phyloP scores from a whole-genome alignment of 2,329 filamentous ascomycete species.

The Colletotrichum sansevieriae region DNA sequence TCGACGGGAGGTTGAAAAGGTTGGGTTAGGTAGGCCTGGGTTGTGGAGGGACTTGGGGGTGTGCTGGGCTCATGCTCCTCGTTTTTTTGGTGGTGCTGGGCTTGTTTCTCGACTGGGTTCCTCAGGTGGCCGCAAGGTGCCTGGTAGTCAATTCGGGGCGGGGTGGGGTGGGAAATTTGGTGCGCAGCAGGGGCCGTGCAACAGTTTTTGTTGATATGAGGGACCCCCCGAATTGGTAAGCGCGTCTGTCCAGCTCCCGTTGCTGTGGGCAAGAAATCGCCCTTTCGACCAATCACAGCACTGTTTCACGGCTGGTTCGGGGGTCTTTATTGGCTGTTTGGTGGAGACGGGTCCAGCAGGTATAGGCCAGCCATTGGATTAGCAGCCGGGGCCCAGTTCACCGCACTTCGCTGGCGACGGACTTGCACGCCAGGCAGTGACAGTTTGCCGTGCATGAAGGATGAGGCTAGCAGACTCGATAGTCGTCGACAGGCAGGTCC shows the following conservation, averaged over 20 bases:
- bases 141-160: not conserved
- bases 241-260: constrained; percentile 38
- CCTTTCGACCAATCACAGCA: constrained; percentile 21
- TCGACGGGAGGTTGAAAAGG: constrained; percentile 41
- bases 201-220: constrained; percentile 42
- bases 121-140: constrained; percentile 24
- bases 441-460: constrained; percentile 16
- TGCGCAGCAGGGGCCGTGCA: constrained; percentile 40
- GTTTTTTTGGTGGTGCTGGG: constrained; percentile 20
- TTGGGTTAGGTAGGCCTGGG: constrained; percentile 30
- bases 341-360: constrained; percentile 28
- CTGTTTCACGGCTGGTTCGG: not conserved
- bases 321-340: constrained; percentile 27
- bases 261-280: constrained; percentile 7
- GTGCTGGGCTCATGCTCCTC: constrained; percentile 38
- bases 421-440: constrained; percentile 10
- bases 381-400: constrained; percentile 22
- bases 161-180: constrained; percentile 41
- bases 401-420: constrained; percentile 34
- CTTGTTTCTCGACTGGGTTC: constrained; percentile 18
- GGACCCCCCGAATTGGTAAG: constrained; percentile 42
- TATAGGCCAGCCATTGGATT: constrained; percentile 29
- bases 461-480: too few species aligned
- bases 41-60: constrained; percentile 4
- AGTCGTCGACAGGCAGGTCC: too few species aligned